Evolutionary conservation across 2,329 filamentous ascomycete species (phyloP).

Genomic region (Trichoderma sp.): DNA sequence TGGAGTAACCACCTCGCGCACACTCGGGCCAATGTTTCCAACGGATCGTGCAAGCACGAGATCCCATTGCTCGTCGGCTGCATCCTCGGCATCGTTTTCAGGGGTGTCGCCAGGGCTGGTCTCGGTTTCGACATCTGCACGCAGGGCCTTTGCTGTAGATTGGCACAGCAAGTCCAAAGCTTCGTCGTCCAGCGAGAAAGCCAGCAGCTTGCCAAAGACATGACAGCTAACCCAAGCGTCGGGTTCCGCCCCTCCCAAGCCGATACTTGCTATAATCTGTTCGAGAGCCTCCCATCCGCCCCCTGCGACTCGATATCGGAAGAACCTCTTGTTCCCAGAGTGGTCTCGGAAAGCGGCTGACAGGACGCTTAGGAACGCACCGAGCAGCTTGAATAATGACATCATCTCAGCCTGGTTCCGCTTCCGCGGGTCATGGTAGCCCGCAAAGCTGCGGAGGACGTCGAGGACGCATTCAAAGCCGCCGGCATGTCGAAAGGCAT

Average conservation of each 20-base stretch:
- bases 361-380: slow-evolving; percentile 69
- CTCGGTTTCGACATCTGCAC: slow-evolving; percentile 31
- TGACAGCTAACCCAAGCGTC: slow-evolving; percentile 68
- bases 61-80: slow-evolving; percentile 39
- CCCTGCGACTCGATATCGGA: slow-evolving; percentile 69
- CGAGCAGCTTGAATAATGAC: slow-evolving; percentile 65
- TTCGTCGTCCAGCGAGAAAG: slow-evolving; percentile 78
- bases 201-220: slow-evolving; percentile 77
- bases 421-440: slow-evolving; percentile 69
- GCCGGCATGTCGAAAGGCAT: slow-evolving; percentile 76
- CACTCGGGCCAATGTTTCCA: slow-evolving; percentile 38
- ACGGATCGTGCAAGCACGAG: slow-evolving; percentile 37
- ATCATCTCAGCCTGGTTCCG: slow-evolving; percentile 60
- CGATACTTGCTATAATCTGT: slow-evolving; percentile 66
- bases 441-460: slow-evolving; percentile 67
- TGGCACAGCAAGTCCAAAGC: slow-evolving; percentile 68
- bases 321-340: slow-evolving; percentile 84
- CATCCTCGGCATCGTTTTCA: slow-evolving; percentile 32
- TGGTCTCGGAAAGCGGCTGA: slow-evolving; percentile 74
- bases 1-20: slow-evolving; percentile 49
- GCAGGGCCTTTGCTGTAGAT: slow-evolving; percentile 40
- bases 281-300: slow-evolving; percentile 78
- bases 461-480: slow-evolving; percentile 75
- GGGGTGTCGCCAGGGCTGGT: background rate
- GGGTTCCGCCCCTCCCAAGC: slow-evolving; percentile 61